Base-by-base conservation (phyloP, 805 yeast genomes). In the Saccharomycopsis javanensis region DNA sequence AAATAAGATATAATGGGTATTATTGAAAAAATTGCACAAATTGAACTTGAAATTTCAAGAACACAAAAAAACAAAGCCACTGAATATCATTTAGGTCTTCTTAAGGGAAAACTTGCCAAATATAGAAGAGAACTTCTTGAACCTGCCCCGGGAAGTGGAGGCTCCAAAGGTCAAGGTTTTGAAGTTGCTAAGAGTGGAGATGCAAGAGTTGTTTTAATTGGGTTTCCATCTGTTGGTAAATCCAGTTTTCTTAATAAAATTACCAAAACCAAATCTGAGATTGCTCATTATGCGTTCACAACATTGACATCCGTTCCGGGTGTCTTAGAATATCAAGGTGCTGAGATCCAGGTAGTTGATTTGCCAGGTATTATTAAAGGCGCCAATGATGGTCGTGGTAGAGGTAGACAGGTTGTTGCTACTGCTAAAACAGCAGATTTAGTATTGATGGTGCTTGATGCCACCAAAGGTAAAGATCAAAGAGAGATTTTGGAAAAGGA, bases 61-160 rank as follows among this genome's bases (percentile, higher is more conserved):
- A 92, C 99, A 33, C 99, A 92, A 69, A 92, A 94, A 75, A 92
- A 92, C 68, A 92, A 92, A 72, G 98, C 99, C 61, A 92, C 99
- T 0, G 98, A 92, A 75, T 91, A 94, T 71, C 99, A 92, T 69
- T 78, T 92, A 67, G 98, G 99, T 62, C 79, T 92, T 25, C 75
- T 94, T 55, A 91, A 92, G 72, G 99, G 98, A 56, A 94, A 92
- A 69, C 79, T 94, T 48, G 99, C 99, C 8, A 78, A 96, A 62
- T 87, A 87, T 67, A 80, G 98, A 67, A 84, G 95, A 66, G 96
- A 92, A 75, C 77, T 92, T 54, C 75, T 92, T 51, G 97, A 91
- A 63, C 98, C 97, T 5, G 85, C 88, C 48, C 85, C 92, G 0
- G 75, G 83, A 1, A 73, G 82, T 0, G 78, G 82, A 27, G 78